A percentile compares a stretch with the other conserved stretches of the same genome.
These are phyloP conservation scores for Talaromyces proteolyticus DNA, from an alignment of 495 filamentous ascomycete genomes.

Conservation along the genomic window DNA sequence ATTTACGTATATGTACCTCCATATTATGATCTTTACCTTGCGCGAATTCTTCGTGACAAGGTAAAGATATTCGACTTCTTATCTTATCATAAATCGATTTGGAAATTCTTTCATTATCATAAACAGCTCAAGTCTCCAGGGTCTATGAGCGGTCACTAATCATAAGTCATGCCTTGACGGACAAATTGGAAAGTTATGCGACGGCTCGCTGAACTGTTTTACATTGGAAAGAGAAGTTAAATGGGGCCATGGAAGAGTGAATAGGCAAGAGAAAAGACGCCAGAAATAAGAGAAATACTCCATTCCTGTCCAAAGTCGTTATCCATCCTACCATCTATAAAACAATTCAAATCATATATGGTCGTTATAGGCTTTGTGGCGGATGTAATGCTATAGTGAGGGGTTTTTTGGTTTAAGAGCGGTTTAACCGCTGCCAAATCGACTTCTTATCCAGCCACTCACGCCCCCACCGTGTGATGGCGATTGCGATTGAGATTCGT, in stretches of 20 bases:
- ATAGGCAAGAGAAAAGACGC: not conserved
- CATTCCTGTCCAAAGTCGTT: too few relatives aligned
- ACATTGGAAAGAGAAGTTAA: not conserved
- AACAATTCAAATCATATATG: not conserved
- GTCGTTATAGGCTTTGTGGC: not conserved
- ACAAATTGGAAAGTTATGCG: not conserved
- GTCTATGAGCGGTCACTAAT: not conserved
- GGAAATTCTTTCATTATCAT: not conserved
- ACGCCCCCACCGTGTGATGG: conserved; percentile 20
- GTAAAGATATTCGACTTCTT: too few relatives aligned
- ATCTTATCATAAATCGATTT: not conserved
- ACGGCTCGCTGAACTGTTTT: not conserved
- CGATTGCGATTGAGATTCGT: conserved; percentile 15
- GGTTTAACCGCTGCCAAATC: conserved; percentile 22
- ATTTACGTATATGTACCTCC: too few relatives aligned
- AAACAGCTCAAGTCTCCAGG: not conserved
- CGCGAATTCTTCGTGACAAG: too few relatives aligned
- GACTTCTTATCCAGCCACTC: conserved; percentile 31
- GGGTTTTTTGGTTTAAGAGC: not conserved
- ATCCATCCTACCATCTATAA: not conserved
- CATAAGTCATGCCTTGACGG: not conserved
- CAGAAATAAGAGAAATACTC: too few relatives aligned
- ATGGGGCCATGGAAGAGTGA: not conserved
- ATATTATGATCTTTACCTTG: too few relatives aligned
- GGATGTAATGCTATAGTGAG: not conserved